Evolutionary conservation across 2,329 filamentous ascomycete genomes (phyloP), one percentile per base, ranked within the genome.

Genomic region (Botryotinia calthae): DNA sequence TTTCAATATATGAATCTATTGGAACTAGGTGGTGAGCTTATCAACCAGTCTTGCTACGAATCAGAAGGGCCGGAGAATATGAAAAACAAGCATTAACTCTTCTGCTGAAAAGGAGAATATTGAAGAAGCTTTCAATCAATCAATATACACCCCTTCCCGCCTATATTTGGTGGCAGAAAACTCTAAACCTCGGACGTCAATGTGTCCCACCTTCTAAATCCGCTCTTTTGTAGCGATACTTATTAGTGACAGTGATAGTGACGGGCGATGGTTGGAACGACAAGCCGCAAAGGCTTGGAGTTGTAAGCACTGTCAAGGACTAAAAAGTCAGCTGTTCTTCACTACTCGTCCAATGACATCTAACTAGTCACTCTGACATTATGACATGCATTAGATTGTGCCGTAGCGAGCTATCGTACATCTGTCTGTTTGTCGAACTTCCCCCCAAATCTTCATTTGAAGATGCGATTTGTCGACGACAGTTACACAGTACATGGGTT

Each of bases 391-490:
- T 54, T 40, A 56, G 64, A 40, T 28, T 40, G 25, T 42, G 7
- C 34, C 48, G 28, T 64, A 42, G 46, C 25, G 46, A 40, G 31
- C 42, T 14, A 25, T 28, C n/a, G 20, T 28, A 56, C 22, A 54
- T 54, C 16, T 54, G n/a, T 66, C 46, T 14, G 14, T 54, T 28
- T 8, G 34, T 10, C 4, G 28, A 9, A 25, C 34, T 40, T 40
- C 31, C 34, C 48, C 64, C 22, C 12, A 51, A 42, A 67, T 9
- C 31, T 34, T n/a, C 34, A 25, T 56, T 14, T 54, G 31, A 54
- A 67, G 46, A 67, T 67, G 48, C 64, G 64, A 67, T 54, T 67
- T 56, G 48, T 67, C 14, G 64, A 31, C 16, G 46, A 54, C 34
- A 7, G 34, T 67, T 67, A 25, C 34, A 56, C 48, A 14, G 25